Base-by-base conservation (phyloP, 805 yeast genomes). In the Myxozyma geophila region DNA sequence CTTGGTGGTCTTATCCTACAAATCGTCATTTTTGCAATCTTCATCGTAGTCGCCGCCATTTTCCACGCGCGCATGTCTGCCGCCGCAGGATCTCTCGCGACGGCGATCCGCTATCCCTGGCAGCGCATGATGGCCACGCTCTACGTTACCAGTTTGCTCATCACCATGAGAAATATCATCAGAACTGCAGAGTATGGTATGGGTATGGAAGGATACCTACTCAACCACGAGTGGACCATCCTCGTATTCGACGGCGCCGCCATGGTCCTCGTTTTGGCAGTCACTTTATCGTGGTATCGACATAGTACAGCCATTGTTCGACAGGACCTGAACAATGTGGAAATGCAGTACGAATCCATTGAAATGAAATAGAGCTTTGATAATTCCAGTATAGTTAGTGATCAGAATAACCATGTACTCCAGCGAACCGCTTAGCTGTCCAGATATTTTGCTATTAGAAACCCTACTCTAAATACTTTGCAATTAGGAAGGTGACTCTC, bases 1-100 rank as follows among this genome's bases (percentile, higher is more conserved):
- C 63, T 74, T 15, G 75, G 64, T 15, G 79, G 79, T 33, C 60
- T 77, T 28, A 66, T 70, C 55, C 66, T 77, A 10, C 79, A 77
- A 63, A 63, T 76, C 23, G 67, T 62, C 1, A 73, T 74, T 52
- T 74, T 77, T 60, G 74, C 70, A 2, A 21, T 73, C 23, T 77
- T 77, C 51, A 64, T 73, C 13, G 43, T 69, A 17, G 65, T 70
- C 28, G 70, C 70, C 58, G 17, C 62, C 36, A 10, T 54, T 28
- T 70, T 74, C 63, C 46, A 51, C 66, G 17, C 13, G 5, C 56
- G 63, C 17, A 10, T 59, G 23, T 23, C 28, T 10, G 12, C 9
- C 23, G n/a, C 19, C 6, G 37, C 54, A 6, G 19, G 8, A 15
- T 15, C 15, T 3, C 37, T 10, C n/a, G 17, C 17, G 17, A 12